Evolutionary conservation across 1,284 basidiomycete genomes (phyloP).

Genomic region (Naganishia sp.): DNA sequence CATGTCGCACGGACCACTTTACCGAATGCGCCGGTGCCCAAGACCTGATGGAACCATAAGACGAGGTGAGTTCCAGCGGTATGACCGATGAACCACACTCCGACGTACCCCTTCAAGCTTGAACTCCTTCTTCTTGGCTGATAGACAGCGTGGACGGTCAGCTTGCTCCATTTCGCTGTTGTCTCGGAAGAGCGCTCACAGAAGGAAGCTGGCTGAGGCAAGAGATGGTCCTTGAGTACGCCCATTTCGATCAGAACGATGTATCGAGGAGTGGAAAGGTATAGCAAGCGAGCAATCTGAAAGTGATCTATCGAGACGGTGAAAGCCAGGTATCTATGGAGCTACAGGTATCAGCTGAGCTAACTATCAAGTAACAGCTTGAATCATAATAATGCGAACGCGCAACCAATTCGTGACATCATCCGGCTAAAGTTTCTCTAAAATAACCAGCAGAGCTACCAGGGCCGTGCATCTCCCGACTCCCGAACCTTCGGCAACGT

Average conservation of each 20-base stretch:
- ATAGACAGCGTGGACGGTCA: background rate
- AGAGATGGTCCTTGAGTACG: slow-evolving; percentile 54
- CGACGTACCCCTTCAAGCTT: slow-evolving; percentile 40
- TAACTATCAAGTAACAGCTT: too few species aligned
- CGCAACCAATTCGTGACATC: too few species aligned
- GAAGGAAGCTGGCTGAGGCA: slow-evolving; percentile 79
- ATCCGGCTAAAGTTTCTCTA: too few species aligned
- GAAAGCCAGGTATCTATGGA: too few species aligned
- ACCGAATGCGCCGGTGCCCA: slow-evolving; percentile 82
- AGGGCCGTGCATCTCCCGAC: too few species aligned
- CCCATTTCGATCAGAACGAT: slow-evolving; percentile 9
- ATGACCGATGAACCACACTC: background rate
- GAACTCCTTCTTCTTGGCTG: slow-evolving; percentile 69
- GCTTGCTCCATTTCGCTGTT: background rate
- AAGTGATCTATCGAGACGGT: too few species aligned
- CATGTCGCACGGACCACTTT: slow-evolving; percentile 70
- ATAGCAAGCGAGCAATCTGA: too few species aligned
- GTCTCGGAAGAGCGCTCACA: slow-evolving; percentile 35
- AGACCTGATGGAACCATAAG: slow-evolving; percentile 52
- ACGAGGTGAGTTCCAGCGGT: background rate
- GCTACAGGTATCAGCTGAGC: too few species aligned
- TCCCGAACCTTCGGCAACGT: too few species aligned
- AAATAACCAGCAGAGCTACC: too few species aligned
- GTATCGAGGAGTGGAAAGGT: background rate
- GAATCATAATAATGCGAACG: too few species aligned